Evolutionary conservation across 1,284 basidiomycete species (phyloP).

Genomic region (Moesziomyces sp.): DNA sequence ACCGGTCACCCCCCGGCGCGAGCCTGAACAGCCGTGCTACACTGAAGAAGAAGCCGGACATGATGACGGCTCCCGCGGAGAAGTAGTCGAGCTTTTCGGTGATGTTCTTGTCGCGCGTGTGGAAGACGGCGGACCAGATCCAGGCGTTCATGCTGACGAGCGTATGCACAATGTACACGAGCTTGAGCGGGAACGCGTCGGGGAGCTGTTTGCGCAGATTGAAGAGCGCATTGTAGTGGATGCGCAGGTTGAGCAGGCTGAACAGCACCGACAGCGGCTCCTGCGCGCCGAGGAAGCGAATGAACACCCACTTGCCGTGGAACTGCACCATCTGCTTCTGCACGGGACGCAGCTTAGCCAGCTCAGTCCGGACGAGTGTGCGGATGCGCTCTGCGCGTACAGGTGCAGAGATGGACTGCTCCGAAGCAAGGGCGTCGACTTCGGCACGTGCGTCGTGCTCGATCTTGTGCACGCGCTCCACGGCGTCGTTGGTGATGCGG

Average conservation of each 20-base stretch:
- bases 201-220: constrained; percentile 51
- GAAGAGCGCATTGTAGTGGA: constrained; percentile 54
- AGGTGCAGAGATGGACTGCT: constrained; percentile 11
- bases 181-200: constrained; percentile 71
- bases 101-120: constrained; percentile 83
- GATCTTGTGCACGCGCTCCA: constrained; percentile 64
- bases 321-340: constrained; percentile 67
- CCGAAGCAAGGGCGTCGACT: constrained; percentile 19
- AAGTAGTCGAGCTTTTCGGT: constrained; percentile 97
- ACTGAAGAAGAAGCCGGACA: constrained; percentile 78
- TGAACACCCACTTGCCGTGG: constrained; percentile 83
- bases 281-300: constrained; percentile 78
- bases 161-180: constrained; percentile 78
- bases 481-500: constrained; percentile 76
- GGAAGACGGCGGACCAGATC: constrained; percentile 92
- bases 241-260: constrained; percentile 83
- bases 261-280: constrained; percentile 93
- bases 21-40: constrained; percentile 65
- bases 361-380: constrained; percentile 28
- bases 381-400: constrained; percentile 8
- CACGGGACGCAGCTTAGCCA: constrained; percentile 49
- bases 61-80: constrained; percentile 79
- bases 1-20: constrained; percentile 42
- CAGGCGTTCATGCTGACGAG: constrained; percentile 86
- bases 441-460: constrained; percentile 62